These are phyloP conservation scores for Fistulinella cinereoalba DNA, from an alignment of 1,284 basidiomycete genomes.

Conservation along the genomic window DNA sequence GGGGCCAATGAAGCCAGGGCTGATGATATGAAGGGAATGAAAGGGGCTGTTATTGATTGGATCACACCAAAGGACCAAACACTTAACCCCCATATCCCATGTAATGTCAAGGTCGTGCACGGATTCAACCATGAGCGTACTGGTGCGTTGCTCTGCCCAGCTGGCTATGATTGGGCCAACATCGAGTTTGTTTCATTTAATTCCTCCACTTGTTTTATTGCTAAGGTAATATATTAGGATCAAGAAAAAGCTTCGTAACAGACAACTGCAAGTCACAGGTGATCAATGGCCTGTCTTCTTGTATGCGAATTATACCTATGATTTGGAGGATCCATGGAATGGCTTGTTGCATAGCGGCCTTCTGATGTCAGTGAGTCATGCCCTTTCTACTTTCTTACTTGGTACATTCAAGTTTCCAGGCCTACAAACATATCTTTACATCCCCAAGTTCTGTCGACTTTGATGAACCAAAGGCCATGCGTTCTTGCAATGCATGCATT, in stretches of 20 bases:
- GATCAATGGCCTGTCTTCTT: neutral
- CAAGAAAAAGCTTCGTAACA: neutral
- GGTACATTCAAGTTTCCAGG: neutral
- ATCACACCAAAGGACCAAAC: neutral
- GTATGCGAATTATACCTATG: neutral
- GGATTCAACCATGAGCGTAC: neutral
- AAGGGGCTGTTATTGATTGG: neutral
- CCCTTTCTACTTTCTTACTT: neutral
- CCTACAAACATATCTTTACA: slow-evolving; percentile 7
- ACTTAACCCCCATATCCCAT: neutral
- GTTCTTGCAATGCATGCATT: neutral
- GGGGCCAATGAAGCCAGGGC: slow-evolving; percentile 8
- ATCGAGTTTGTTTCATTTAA: neutral
- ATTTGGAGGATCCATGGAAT: neutral
- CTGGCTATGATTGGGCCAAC: neutral
- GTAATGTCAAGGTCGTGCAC: slow-evolving; percentile 7
- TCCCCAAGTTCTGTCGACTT: slow-evolving; percentile 3
- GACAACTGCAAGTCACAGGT: neutral
- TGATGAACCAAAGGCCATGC: slow-evolving; percentile 1
- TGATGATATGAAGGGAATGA: slow-evolving; percentile 1
- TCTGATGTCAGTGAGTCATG: neutral
- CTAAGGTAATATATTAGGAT: neutral
- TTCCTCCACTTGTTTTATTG: neutral
- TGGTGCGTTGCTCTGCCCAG: neutral
- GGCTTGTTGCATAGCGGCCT: neutral